Conservation (phyloP, 148 eudicot species). For the Rheum nobile region DNA sequence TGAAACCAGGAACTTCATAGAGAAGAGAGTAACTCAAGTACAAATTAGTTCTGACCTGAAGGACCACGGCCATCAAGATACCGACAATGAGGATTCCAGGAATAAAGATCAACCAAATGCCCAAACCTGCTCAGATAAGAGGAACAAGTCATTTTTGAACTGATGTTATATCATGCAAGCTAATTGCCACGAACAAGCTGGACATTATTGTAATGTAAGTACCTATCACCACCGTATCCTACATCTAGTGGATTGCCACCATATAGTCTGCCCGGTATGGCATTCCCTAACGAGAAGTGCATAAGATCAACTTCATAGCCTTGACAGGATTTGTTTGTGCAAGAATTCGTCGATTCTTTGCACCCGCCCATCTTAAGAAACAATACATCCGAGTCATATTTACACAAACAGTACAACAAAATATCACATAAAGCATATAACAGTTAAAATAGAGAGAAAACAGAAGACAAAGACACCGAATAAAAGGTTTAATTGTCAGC, state of each 20-base stretch:
- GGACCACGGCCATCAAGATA: constrained; percentile 68
- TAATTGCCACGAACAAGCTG: background rate
- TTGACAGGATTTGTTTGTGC: constrained; percentile 62
- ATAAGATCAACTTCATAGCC: constrained; percentile 90
- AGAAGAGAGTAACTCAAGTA: background rate
- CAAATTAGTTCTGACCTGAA: constrained; percentile 32
- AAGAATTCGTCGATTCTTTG: constrained; percentile 44
- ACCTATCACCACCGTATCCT: constrained; percentile 73
- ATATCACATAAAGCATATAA: background rate
- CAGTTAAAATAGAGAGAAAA: background rate
- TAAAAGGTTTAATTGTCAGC: background rate
- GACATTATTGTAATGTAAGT: background rate
- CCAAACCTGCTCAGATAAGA: constrained; percentile 41
- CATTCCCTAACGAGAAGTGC: constrained; percentile 87
- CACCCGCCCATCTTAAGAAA: constrained; percentile 84
- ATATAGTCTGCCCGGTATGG: constrained; percentile 80
- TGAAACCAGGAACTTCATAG: background rate
- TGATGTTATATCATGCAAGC: background rate
- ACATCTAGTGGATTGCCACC: constrained; percentile 59
- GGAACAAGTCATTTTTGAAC: background rate
- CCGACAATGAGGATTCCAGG: constrained; percentile 88
- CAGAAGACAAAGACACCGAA: background rate
- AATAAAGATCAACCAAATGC: constrained; percentile 74
- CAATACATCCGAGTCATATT: background rate
- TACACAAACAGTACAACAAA: background rate